phyloP scores from a whole-genome alignment of 148 eudicot species.

The Arbutus unedo region DNA sequence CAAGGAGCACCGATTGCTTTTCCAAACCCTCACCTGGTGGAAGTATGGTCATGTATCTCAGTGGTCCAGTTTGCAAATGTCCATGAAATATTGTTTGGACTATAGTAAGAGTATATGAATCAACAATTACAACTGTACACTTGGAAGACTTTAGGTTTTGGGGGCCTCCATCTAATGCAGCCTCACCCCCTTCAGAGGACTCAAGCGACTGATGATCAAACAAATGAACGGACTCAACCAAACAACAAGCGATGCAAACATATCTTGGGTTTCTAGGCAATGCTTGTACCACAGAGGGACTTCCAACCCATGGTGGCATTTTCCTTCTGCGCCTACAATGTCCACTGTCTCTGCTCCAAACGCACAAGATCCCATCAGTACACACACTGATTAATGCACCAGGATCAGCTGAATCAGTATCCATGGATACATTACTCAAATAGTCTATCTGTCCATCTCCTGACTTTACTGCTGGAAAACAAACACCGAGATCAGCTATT shows the following conservation, averaged over 20 bases:
- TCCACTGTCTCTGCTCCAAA: constrained; percentile 92
- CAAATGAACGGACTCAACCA: constrained; percentile 34
- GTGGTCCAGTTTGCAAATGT: constrained; percentile 62
- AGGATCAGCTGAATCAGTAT: constrained; percentile 34
- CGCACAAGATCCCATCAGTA: constrained; percentile 84
- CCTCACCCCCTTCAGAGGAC: constrained; percentile 39
- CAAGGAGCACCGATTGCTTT: constrained; percentile 49
- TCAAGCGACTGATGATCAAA: constrained; percentile 41
- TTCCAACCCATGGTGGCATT: constrained; percentile 95
- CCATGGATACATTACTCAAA: constrained; percentile 27
- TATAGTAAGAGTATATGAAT: constrained; percentile 70
- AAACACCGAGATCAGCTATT: constrained; percentile 71
- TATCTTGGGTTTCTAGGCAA: constrained; percentile 80
- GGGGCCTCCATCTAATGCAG: constrained; percentile 33
- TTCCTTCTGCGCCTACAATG: constrained; percentile 90
- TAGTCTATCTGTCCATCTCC: constrained; percentile 45
- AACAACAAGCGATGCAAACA: constrained; percentile 67
- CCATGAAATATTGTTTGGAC: constrained; percentile 87
- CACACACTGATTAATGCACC: constrained; percentile 87
- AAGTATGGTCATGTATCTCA: constrained; percentile 67
- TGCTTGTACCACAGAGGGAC: constrained; percentile 54
- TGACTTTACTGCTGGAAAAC: constrained; percentile 52
- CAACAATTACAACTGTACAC: constrained; percentile 72
- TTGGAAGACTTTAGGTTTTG: constrained; percentile 41
- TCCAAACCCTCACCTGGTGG: constrained; percentile 44